Percentiles rank a stretch among this genome's conserved stretches.
Conservation (phyloP, 305 asterid genomes). For the Solanum hybrid region DNA sequence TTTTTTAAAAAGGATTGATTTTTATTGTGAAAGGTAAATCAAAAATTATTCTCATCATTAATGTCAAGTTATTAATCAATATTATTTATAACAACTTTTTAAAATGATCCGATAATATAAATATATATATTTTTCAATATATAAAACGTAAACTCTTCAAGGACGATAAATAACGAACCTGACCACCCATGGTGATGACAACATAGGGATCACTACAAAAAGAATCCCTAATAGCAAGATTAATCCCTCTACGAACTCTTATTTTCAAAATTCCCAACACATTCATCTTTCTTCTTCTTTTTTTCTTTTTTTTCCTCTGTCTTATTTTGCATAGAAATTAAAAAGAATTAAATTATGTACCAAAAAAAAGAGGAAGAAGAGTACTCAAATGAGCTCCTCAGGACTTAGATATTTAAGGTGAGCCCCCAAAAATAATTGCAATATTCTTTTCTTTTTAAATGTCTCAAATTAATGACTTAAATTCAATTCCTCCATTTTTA, state of each 20-base stretch:
- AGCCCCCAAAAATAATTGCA: neutral
- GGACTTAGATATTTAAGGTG: conserved; percentile 2
- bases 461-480: neutral
- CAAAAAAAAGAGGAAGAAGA: neutral
- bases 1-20: neutral
- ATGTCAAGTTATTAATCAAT: neutral
- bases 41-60: neutral
- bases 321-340: neutral
- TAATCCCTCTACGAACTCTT: conserved; percentile 59
- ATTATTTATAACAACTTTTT: neutral
- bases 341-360: neutral
- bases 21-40: neutral
- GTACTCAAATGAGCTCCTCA: neutral
- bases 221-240: conserved; percentile 73
- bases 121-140: neutral
- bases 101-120: neutral
- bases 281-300: conserved; percentile 23
- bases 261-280: conserved; percentile 52
- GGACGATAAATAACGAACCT: conserved; percentile 19
- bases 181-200: conserved; percentile 46
- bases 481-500: neutral
- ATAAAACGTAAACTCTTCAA: neutral
- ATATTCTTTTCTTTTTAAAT: neutral
- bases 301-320: neutral
- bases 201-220: conserved; percentile 77